These are phyloP conservation scores for Cicer chorassanicum DNA, from an alignment of 306 rosid species.

Conservation along the genomic window DNA sequence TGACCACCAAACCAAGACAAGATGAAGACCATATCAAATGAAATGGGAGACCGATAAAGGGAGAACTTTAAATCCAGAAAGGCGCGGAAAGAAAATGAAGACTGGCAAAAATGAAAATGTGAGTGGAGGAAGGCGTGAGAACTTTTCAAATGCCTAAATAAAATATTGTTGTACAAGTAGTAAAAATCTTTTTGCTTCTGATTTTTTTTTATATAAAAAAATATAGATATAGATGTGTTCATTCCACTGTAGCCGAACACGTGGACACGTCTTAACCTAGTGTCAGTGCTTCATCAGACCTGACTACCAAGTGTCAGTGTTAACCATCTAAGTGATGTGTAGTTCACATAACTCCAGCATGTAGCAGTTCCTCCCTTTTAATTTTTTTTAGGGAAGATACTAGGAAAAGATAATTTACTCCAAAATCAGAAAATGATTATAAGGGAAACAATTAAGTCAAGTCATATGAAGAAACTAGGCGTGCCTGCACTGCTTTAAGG, in stretches of 20 bases:
- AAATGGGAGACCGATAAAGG: not conserved
- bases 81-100: not conserved
- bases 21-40: not conserved
- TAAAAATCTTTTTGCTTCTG: not conserved
- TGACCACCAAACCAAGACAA: not conserved
- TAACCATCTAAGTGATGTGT: conserved; percentile 22
- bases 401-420: conserved; percentile 8
- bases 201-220: not conserved
- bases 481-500: conserved; percentile 19
- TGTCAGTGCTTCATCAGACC: not conserved
- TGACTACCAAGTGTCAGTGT: conserved; percentile 2
- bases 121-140: not conserved
- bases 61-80: not conserved
- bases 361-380: conserved; percentile 10
- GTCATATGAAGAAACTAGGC: conserved; percentile 27
- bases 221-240: not conserved
- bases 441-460: not conserved
- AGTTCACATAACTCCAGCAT: conserved; percentile 16
- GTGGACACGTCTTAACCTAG: not conserved
- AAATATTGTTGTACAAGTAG: not conserved
- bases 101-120: not conserved
- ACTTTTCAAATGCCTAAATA: not conserved
- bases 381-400: not conserved
- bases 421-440: conserved; percentile 5
- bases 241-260: not conserved